Base-by-base conservation (phyloP, 2,329 filamentous ascomycete species). In the Pseudogymnoascus sp. region DNA sequence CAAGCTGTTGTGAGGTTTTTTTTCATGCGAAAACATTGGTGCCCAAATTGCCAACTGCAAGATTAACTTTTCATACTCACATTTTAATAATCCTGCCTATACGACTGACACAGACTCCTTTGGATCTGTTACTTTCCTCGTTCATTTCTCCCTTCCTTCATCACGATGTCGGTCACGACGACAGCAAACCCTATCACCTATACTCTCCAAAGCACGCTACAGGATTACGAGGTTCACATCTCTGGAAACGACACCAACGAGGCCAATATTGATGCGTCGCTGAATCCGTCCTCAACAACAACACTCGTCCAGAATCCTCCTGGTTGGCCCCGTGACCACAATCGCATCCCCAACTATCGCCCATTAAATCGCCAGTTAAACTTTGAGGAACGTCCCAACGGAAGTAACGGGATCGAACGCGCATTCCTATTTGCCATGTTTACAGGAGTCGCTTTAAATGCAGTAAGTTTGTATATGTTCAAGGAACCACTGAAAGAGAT, bases 371-470 rank as follows among this genome's bases (percentile, higher is more conserved):
- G 71, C 3, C 67, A 77, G 38, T 69, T 80, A 5, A 75, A 80
- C 64, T 71, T 74, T 59, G 71, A 68, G 3, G 71, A 78, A 60
- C 69, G 81, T n/a, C 72, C 78, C 2, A 75, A 75, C 0, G 80
- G 78, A 40, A 69, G 69, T n/a, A 81, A 77, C 67, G 66, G 65
- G 1, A 71, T 74, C 5, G 81, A 83, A 68, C 70, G 71, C 43
- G 74, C 73, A 5, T 83, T 84, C 67, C 74, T 84, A 16, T 69
- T 73, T 18, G 70, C 79, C 0, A 83, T 83, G 80, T 79, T 83
- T 65, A 75, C 74, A 28, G 81, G 78, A 5, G 75, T 79, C 11
- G 74, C 73, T 66, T 67, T 78, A 55, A 77, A 80, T 67, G 76
- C 75, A 64, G 76, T 79, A 65, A 70, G 74, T 76, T 9, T 11